Evolutionary conservation across 805 yeast genomes (phyloP), one percentile per base, ranked within the genome.

Genomic region (Citeromyces matritensis): DNA sequence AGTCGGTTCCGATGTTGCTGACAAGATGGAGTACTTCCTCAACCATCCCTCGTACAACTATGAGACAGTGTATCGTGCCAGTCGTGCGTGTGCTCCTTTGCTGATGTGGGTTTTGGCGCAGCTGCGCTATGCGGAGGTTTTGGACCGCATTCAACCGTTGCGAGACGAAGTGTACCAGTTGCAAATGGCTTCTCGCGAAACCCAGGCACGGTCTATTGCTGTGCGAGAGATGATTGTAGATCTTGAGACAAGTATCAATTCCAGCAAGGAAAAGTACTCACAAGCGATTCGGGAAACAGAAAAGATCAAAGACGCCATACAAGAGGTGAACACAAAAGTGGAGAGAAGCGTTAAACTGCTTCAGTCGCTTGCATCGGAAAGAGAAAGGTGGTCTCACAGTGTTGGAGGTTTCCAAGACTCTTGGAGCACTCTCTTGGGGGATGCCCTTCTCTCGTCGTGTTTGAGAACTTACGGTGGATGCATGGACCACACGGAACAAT

Each of bases 71-170:
- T 70, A 80, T 42, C 60, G 96, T 26, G 97, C 97, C 4, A 79
- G 94, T 50, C 84, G 81, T 45, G 96, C 96, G 0, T 84, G 96
- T 56, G 97, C 95, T 0, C 97, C 97, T 0, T 55, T 88, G 24
- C 45, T 80, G 12, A 75, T 74, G 37, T 88, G 97, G 97, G 86
- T 85, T 0, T 63, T 65, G 33, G 96, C 97, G 0, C 96, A 88
- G 39, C 59, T 85, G n/a, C 57, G 63, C n/a, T 88, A 78, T 45
- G 68, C 88, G 0, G 45, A 68, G 2, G 78, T 85, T 14, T 54
- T 83, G 28, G 78, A 79, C 24, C 66, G 63, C 31, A 67, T 88
- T 15, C 79, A 71, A 1, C 97, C 97, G 0, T 51, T 88, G 41
- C 57, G 73, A 34, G 58, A 58, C 4, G 94, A 85, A 41, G 80